Evolutionary conservation across 352 stramenopile species (phyloP).

Genomic region (Phytophthora brassicae): DNA sequence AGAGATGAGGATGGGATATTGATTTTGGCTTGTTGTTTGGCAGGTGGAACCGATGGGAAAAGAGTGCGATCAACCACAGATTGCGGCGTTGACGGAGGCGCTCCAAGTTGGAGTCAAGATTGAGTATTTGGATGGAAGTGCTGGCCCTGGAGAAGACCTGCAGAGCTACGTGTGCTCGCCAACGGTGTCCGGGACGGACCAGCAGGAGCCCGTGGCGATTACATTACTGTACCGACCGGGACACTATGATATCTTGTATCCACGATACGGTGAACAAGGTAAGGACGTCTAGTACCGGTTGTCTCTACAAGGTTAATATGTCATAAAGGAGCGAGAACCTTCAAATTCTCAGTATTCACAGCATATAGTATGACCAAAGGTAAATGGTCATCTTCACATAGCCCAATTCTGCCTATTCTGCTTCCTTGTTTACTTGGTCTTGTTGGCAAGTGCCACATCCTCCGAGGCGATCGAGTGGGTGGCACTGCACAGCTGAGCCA

Average conservation of each 20-base stretch:
- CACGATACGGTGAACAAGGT: constrained; percentile 13
- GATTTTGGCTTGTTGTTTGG: neutral
- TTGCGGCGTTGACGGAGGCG: constrained; percentile 91
- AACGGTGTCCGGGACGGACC: constrained; percentile 2
- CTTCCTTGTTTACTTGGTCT: constrained; percentile 42
- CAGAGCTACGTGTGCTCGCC: constrained; percentile 69
- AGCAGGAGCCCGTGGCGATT: constrained; percentile 43
- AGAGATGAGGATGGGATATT: neutral
- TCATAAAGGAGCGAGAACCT: no score
- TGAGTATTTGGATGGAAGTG: constrained; percentile 93
- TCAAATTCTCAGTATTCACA: no score
- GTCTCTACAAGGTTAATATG: no score
- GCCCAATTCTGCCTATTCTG: neutral
- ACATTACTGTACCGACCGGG: constrained; percentile 93
- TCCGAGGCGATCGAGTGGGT: constrained; percentile 76
- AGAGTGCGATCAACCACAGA: constrained; percentile 93
- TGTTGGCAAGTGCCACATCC: constrained; percentile 56
- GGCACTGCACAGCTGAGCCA: constrained; percentile 89
- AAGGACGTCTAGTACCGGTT: no score
- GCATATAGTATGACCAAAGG: no score
- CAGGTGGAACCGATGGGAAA: constrained; percentile 93
- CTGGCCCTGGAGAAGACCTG: constrained; percentile 41
- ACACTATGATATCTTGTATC: constrained; percentile 96
- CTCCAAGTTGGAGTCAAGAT: constrained; percentile 89
- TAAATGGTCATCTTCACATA: no score